Evolutionary conservation across 2,329 filamentous ascomycete species (phyloP), one percentile per base, ranked within the genome.

Genomic region (Cadophora gregata): DNA sequence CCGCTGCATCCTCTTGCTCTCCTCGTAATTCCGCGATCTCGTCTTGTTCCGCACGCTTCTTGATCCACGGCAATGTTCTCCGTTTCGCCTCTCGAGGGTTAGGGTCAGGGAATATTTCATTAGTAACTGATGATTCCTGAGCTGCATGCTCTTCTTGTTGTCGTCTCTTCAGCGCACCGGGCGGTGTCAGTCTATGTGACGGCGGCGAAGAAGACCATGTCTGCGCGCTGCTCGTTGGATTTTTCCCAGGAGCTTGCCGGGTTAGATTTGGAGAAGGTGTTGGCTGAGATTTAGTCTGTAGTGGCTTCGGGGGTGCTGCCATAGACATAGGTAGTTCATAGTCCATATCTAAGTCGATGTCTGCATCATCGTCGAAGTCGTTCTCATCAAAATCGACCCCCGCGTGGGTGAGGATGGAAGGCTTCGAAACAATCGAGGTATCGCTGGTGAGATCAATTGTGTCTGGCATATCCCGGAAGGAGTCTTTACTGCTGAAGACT

Each of bases 311-410:
- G 21, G 72, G 72, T 14, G 72, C 68, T 59, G 70, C 56, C 69
- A 72, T 73, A 51, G 73, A 63, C 27, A 59, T 64, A n/a, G 73
- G 72, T 19, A 73, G 27, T 16, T 73, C 67, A 58, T 71, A 75
- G 19, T 91, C 84, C 61, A 88, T 85, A 69, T 93, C 86, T 24
- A 91, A 79, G 68, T 92, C 91, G 27, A 97, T 82, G 64, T 93
- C 86, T 24, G 90, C 85, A 72, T 97, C 93, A 75, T 95, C 92
- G 73, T 93, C 93, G 71, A 97, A 96, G 75, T 97, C 94, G 72
- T 95, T 89, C 69, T 93, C 91, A 67, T 88, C 86, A 69, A 93
- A 65, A 4, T 67, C 63, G 25, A 71, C 55, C 6, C 59, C 47
- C 24, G 29, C 24, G 16, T 59, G 38, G 21, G 36, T 47, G 38